These are phyloP conservation scores for Talaromyces borbonicus DNA, from an alignment of 495 filamentous ascomycete species.

Conservation along the genomic window DNA sequence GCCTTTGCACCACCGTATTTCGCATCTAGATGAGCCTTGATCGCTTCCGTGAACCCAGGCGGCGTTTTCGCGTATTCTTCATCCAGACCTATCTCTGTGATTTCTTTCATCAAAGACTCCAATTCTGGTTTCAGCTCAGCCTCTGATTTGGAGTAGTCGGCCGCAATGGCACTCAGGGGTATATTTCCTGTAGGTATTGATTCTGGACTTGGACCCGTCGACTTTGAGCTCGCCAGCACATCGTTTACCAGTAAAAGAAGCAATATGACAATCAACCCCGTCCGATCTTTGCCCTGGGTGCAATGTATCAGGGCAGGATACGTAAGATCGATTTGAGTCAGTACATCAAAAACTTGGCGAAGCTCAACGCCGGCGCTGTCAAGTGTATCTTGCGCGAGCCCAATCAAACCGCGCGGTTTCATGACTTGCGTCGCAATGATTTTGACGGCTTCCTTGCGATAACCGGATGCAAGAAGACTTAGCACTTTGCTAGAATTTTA, in stretches of 20 bases:
- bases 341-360: constrained; percentile 40
- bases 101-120: constrained; percentile 55
- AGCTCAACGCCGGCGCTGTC: constrained; percentile 56
- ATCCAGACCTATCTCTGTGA: constrained; percentile 54
- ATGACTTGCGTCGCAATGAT: constrained; percentile 62
- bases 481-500: constrained; percentile 42
- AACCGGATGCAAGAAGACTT: constrained; percentile 50
- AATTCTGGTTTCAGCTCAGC: constrained; percentile 50
- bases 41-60: constrained; percentile 39
- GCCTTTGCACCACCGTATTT: constrained; percentile 50
- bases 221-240: too few species aligned
- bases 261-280: constrained; percentile 61
- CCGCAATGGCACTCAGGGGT: constrained; percentile 41
- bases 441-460: constrained; percentile 54
- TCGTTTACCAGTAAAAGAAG: constrained; percentile 48
- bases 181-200: constrained; percentile 17
- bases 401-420: constrained; percentile 53
- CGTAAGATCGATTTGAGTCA: constrained; percentile 29
- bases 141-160: constrained; percentile 61
- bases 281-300: constrained; percentile 83
- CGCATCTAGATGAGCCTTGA: constrained; percentile 39
- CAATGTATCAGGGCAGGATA: constrained; percentile 68
- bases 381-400: constrained; percentile 55
- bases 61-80: constrained; percentile 60
- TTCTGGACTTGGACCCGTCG: not conserved